Evolutionary conservation across 768 basidiomycete species (phyloP).

Genomic region (Vararia minispora): DNA sequence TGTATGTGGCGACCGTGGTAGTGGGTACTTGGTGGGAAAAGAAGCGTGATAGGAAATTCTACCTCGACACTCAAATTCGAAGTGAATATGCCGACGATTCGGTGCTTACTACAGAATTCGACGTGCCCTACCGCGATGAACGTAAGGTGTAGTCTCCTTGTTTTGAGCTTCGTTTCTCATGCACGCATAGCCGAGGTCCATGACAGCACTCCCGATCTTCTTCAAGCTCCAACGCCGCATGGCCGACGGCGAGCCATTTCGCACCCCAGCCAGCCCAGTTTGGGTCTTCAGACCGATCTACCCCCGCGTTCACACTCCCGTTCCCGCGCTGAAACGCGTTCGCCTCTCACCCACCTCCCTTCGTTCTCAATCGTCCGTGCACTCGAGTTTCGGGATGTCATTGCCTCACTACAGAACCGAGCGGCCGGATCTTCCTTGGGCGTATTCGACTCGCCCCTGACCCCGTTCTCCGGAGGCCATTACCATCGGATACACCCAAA

Average conservation of each 20-base stretch:
- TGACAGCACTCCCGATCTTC: conserved; percentile 5
- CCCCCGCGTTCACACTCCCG: conserved; percentile 33
- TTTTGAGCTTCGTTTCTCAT: too few relatives aligned
- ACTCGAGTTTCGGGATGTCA: conserved; percentile 89
- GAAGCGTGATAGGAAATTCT: conserved; percentile 35
- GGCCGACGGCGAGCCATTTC: conserved; percentile 28
- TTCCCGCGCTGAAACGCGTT: conserved; percentile 34
- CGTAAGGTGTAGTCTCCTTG: too few relatives aligned
- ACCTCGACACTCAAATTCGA: conserved; percentile 40
- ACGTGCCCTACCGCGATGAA: conserved; percentile 39
- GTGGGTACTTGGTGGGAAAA: conserved; percentile 68
- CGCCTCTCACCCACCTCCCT: conserved; percentile 42
- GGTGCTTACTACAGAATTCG: conserved; percentile 19
- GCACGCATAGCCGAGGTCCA: too few relatives aligned
- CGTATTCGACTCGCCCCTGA: conserved; percentile 54
- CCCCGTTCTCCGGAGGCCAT: conserved; percentile 69
- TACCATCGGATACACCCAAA: conserved; percentile 37
- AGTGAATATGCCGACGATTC: conserved; percentile 49
- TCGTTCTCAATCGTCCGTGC: conserved; percentile 91
- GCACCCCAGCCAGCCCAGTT: conserved; percentile 25
- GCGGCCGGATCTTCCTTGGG: conserved; percentile 46
- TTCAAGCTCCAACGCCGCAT: conserved; percentile 13
- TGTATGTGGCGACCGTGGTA: conserved; percentile 72
- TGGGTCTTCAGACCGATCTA: conserved; percentile 26
- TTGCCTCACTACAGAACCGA: conserved; percentile 66